Conservation (phyloP, 169 alveolate species). For the Plasmodium vivax region DNA sequence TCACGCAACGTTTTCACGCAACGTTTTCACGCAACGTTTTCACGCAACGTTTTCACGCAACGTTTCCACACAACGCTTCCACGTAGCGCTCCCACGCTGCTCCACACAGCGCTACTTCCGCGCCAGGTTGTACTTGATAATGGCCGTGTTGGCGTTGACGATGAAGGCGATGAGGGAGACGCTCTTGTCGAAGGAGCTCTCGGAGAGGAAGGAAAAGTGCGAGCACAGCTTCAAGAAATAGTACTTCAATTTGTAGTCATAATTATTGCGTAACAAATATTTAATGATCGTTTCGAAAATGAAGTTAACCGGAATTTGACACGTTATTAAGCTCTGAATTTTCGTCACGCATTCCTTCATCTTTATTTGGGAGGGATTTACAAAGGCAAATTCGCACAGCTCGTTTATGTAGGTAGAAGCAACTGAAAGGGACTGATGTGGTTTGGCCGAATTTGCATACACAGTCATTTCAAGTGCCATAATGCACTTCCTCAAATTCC, state of each 20-base stretch:
- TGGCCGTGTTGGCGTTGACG: constrained; percentile 64
- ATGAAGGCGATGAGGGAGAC: constrained; percentile 69
- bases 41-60: no score
- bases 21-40: no score
- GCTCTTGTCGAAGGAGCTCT: constrained; percentile 53
- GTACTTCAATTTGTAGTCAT: constrained; percentile 14
- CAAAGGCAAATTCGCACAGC: constrained; percentile 48
- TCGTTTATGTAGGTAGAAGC: constrained; percentile 58
- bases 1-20: no score
- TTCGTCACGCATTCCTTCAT: constrained; percentile 66
- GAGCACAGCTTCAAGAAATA: constrained; percentile 29
- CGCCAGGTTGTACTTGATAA: constrained; percentile 26
- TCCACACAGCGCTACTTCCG: neutral
- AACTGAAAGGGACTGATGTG: constrained; percentile 38
- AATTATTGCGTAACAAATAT: constrained; percentile 37
- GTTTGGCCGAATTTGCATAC: constrained; percentile 39
- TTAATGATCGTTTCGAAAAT: constrained; percentile 51
- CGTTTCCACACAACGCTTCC: no score
- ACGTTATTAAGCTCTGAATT: constrained; percentile 54
- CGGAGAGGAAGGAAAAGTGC: constrained; percentile 59
- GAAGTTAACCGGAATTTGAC: constrained; percentile 68
- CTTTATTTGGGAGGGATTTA: constrained; percentile 51
- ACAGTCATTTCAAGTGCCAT: constrained; percentile 73
- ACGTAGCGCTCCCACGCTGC: neutral
- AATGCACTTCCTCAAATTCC: constrained; percentile 63